phyloP scores from a whole-genome alignment of 352 stramenopile genomes.

The Salisapilia sapeloensis region DNA sequence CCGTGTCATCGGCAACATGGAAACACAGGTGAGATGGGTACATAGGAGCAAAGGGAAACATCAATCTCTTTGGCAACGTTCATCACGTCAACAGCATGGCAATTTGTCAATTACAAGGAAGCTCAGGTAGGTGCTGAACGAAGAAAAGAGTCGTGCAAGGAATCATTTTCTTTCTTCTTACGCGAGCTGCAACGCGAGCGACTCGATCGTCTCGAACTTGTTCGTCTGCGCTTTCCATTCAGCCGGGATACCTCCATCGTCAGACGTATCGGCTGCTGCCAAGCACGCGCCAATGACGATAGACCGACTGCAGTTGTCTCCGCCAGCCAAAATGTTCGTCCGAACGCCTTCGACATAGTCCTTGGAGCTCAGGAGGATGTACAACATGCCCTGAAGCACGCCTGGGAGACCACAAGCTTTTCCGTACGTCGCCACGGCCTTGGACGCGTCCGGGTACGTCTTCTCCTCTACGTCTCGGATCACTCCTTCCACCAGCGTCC shows the following conservation, averaged over 20 bases:
- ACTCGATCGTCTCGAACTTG: slow-evolving; percentile 13
- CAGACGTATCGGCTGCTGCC: slow-evolving; percentile 11
- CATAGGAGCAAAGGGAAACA: no score
- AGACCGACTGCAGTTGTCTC: slow-evolving; percentile 53
- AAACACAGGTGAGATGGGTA: no score
- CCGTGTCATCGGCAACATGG: no score
- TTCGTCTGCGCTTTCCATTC: slow-evolving; percentile 36
- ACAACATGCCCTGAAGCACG: slow-evolving; percentile 33
- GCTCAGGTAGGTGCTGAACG: no score
- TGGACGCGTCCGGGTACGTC: slow-evolving; percentile 19
- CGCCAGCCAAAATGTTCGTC: slow-evolving; percentile 33
- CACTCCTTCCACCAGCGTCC: slow-evolving; percentile 17
- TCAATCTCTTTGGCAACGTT: no score
- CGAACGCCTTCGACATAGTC: slow-evolving; percentile 26
- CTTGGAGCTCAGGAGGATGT: slow-evolving; percentile 27
- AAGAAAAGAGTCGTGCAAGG: no score
- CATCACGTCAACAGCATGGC: no score
- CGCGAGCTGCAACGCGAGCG: slow-evolving; percentile 20
- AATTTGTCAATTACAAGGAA: no score
- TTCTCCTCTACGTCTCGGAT: slow-evolving; percentile 22
- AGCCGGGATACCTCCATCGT: slow-evolving; percentile 10
- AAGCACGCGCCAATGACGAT: slow-evolving; percentile 38
- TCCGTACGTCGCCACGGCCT: slow-evolving; percentile 26
- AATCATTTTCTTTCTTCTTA: slow-evolving; percentile 4
- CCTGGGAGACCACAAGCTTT: slow-evolving; percentile 41